Percentiles rank a stretch among this genome's conserved stretches.
Conservation (phyloP, 2,329 filamentous ascomycete genomes). For the Thelonectria discophora region DNA sequence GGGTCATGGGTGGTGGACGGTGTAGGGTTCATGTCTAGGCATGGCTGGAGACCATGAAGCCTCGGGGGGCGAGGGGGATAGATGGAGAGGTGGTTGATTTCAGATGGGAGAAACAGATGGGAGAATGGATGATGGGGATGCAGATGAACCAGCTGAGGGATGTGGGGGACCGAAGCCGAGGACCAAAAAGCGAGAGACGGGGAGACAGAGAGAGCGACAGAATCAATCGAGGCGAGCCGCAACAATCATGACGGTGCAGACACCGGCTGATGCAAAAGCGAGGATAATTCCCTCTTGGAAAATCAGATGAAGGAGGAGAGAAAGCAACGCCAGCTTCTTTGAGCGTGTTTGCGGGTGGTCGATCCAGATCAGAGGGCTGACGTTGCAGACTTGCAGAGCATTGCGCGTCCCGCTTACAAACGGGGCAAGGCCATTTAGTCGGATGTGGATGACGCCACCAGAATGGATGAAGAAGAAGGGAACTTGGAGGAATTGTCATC, state of each 20-base stretch:
- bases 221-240: not conserved
- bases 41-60: conserved; percentile 30
- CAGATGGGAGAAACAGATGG: too few relatives aligned
- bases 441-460: conserved; percentile 35
- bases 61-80: conserved; percentile 20
- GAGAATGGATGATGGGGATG: too few relatives aligned
- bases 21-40: conserved; percentile 40
- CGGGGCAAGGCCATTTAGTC: conserved; percentile 38
- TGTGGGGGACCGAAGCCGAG: too few relatives aligned
- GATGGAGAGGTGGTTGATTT: too few relatives aligned
- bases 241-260: too few relatives aligned
- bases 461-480: not conserved
- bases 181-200: not conserved
- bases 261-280: too few relatives aligned
- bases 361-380: conserved; percentile 30
- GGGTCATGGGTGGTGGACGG: conserved; percentile 37
- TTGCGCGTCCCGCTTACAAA: conserved; percentile 47
- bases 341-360: too few relatives aligned
- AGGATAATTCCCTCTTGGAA: too few relatives aligned
- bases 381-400: conserved; percentile 48
- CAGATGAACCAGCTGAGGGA: too few relatives aligned
- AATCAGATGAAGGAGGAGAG: too few relatives aligned
- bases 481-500: too few relatives aligned
- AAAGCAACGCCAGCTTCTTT: too few relatives aligned
- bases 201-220: not conserved